Conservation (phyloP, 306 rosid genomes). For the Begonia fuchsioides region DNA sequence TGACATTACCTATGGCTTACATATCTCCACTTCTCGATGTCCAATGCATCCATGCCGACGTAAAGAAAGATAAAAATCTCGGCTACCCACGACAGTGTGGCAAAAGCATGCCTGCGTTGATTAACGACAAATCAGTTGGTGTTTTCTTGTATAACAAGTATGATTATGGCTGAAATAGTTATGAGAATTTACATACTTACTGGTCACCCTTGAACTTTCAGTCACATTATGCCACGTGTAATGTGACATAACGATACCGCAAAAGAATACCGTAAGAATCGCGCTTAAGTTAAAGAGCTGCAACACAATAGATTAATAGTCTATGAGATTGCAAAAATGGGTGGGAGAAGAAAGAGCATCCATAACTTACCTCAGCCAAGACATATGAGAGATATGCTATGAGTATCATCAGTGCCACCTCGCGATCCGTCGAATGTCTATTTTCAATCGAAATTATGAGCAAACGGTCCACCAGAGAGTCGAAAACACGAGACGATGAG, state of each 20-base stretch:
- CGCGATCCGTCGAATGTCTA: conserved; percentile 86
- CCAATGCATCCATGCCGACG: conserved; percentile 97
- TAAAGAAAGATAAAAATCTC: conserved; percentile 91
- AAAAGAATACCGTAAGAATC: conserved; percentile 91
- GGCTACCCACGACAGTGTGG: conserved; percentile 76
- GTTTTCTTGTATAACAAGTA: not conserved
- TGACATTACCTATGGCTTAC: conserved; percentile 55
- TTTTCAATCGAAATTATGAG: not conserved
- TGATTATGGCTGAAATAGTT: not conserved
- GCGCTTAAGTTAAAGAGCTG: conserved; percentile 90
- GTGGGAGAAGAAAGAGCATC: not conserved
- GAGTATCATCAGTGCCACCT: conserved; percentile 94
- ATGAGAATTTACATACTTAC: conserved; percentile 47
- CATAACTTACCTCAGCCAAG: conserved; percentile 61
- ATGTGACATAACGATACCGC: conserved; percentile 99
- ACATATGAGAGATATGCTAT: conserved; percentile 95
- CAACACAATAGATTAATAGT: conserved; percentile 12
- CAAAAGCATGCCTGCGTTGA: conserved; percentile 72
- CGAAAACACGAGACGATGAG: no score
- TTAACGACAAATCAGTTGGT: not conserved
- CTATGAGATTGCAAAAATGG: conserved; percentile 1
- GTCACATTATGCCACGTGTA: conserved; percentile 99
- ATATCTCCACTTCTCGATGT: conserved; percentile 88
- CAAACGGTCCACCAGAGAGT: not conserved
- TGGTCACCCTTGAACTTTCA: conserved; percentile 88